Conservation (phyloP, 225 moss, liverwort and hornwort species). For the Bryum argenteum region DNA sequence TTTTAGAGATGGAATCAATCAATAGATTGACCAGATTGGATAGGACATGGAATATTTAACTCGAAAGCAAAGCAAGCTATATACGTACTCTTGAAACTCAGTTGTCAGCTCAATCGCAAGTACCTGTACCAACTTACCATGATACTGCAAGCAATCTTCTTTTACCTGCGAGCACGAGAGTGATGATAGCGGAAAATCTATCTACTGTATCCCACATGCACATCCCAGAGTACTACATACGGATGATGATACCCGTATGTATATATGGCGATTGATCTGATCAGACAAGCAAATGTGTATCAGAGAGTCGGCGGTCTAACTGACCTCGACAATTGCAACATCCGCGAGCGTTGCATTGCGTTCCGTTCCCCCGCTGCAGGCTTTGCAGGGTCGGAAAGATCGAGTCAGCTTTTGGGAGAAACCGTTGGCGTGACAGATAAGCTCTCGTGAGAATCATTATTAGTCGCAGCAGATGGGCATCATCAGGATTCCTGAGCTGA, state of each 20-base stretch:
- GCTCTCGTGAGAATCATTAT: slow-evolving; percentile 15
- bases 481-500: not conserved
- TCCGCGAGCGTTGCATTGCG: not conserved
- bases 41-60: not conserved
- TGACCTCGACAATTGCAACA: slow-evolving; percentile 15
- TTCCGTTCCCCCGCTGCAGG: slow-evolving; percentile 19
- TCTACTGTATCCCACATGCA: too few relatives aligned
- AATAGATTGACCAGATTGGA: not conserved
- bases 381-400: slow-evolving; percentile 22
- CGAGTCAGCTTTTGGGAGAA: slow-evolving; percentile 29
- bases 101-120: not conserved
- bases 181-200: too few relatives aligned
- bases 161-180: too few relatives aligned
- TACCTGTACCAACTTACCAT: not conserved
- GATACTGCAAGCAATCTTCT: not conserved
- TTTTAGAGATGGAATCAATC: not conserved
- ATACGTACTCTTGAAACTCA: too few relatives aligned
- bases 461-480: not conserved
- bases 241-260: not conserved
- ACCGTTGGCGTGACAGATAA: slow-evolving; percentile 27
- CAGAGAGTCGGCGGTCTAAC: slow-evolving; percentile 43
- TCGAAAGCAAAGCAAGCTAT: not conserved
- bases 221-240: too few relatives aligned
- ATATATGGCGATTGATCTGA: too few relatives aligned
- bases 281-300: too few relatives aligned